Evolutionary conservation across 805 yeast genomes (phyloP).

Genomic region (Clavispora asparagi): DNA sequence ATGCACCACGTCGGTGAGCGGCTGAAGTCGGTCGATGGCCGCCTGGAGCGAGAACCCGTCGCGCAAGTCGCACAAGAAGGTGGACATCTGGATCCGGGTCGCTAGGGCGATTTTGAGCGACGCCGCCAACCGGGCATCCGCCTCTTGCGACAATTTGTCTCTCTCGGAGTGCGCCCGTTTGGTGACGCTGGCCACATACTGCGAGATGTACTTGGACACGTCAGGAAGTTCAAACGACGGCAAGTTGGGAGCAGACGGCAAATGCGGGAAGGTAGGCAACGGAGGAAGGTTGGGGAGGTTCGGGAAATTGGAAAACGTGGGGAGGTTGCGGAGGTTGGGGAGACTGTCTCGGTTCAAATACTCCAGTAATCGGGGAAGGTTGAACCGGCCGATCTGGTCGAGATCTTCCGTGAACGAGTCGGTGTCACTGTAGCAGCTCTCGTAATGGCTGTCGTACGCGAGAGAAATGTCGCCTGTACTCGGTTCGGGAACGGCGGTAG

Average conservation of each 20-base stretch:
- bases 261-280: slow-evolving; percentile 20
- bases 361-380: slow-evolving; percentile 16
- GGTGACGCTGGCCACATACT: slow-evolving; percentile 15
- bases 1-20: slow-evolving; percentile 39
- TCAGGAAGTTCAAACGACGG: slow-evolving; percentile 25
- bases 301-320: slow-evolving; percentile 16
- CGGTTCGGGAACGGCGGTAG: too few relatives aligned
- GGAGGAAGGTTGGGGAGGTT: slow-evolving; percentile 18
- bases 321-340: slow-evolving; percentile 21
- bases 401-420: slow-evolving; percentile 41
- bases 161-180: slow-evolving; percentile 1
- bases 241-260: slow-evolving; percentile 16
- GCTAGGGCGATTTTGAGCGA: slow-evolving; percentile 36
- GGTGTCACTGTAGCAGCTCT: slow-evolving; percentile 10
- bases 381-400: slow-evolving; percentile 47
- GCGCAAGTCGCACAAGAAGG: slow-evolving; percentile 34
- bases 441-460: neutral
- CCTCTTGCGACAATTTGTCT: slow-evolving; percentile 9
- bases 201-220: slow-evolving; percentile 24
- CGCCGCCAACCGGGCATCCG: slow-evolving; percentile 19
- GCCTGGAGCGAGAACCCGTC: slow-evolving; percentile 46
- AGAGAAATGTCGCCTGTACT: neutral
- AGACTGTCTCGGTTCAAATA: slow-evolving; percentile 10
- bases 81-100: slow-evolving; percentile 38
- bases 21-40: slow-evolving; percentile 51